A percentile compares a stretch with the other conserved stretches of the same genome.
These are phyloP conservation scores for Sporothrix schenckii DNA, from an alignment of 2,329 filamentous ascomycete species.

Conservation along the genomic window DNA sequence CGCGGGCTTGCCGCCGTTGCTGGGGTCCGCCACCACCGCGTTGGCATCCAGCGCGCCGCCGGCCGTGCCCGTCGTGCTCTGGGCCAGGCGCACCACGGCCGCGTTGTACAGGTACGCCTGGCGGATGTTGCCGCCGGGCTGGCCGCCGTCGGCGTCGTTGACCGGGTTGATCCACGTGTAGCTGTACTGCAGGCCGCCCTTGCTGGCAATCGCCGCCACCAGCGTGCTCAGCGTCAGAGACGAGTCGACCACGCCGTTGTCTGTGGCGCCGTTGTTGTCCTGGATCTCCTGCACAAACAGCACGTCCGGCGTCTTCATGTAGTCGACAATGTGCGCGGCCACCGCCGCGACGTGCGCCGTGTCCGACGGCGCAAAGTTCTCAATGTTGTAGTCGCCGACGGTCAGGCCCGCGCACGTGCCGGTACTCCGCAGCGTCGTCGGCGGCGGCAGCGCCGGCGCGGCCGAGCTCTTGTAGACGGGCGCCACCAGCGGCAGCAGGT, in stretches of 20 bases:
- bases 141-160: constrained; percentile 65
- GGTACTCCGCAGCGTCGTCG: constrained; percentile 57
- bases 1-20: constrained; percentile 46
- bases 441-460: constrained; percentile 51
- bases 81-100: constrained; percentile 58
- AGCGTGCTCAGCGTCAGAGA: constrained; percentile 64
- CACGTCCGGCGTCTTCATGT: constrained; percentile 65
- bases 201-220: constrained; percentile 53
- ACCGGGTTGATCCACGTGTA: constrained; percentile 63
- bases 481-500: constrained; percentile 65
- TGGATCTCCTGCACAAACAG: constrained; percentile 73
- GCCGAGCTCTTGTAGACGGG: constrained; percentile 52
- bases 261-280: constrained; percentile 63
- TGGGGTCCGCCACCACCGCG: constrained; percentile 54
- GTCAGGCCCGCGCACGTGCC: constrained; percentile 64
- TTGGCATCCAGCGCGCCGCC: constrained; percentile 59
- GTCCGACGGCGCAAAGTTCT: constrained; percentile 62
- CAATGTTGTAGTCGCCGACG: constrained; percentile 69
- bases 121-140: constrained; percentile 72
- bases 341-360: constrained; percentile 60
- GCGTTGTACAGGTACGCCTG: constrained; percentile 70
- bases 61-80: constrained; percentile 57
- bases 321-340: constrained; percentile 66
- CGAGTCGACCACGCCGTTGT: constrained; percentile 61
- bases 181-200: constrained; percentile 57